These are phyloP conservation scores for Lagerstroemia speciosa DNA, from an alignment of 345 rosid genomes.

Conservation along the genomic window DNA sequence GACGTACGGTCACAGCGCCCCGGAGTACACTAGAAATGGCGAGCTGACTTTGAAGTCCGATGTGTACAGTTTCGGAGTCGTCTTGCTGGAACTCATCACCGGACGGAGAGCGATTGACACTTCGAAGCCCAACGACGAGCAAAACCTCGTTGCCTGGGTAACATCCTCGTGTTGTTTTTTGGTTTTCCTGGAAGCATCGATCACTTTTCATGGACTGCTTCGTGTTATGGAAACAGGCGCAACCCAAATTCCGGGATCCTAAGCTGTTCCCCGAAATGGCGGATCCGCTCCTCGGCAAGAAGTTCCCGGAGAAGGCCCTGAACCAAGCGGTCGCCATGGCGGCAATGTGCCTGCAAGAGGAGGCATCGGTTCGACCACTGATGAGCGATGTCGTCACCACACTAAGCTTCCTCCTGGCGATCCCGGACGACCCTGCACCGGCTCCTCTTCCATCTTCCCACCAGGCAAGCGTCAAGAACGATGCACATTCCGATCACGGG, in stretches of 20 bases:
- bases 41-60: constrained; percentile 17
- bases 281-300: too few species aligned
- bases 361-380: constrained; percentile 3
- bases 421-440: not conserved
- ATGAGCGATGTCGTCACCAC: constrained; percentile 7
- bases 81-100: constrained; percentile 16
- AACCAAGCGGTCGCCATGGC: too few species aligned
- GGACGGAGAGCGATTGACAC: constrained; percentile 18
- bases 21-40: constrained; percentile 12
- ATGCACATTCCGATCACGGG: too few species aligned
- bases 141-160: constrained; percentile 19
- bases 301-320: too few species aligned
- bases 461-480: too few species aligned
- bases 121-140: constrained; percentile 11
- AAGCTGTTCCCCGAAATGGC: constrained; percentile 8
- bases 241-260: constrained; percentile 13
- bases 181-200: too few species aligned
- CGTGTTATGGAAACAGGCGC: constrained; percentile 6
- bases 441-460: not conserved
- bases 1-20: constrained; percentile 16
- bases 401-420: not conserved
- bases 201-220: too few species aligned
- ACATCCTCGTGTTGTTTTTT: not conserved
- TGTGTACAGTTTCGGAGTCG: constrained; percentile 18
- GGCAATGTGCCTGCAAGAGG: constrained; percentile 2